Evolutionary conservation across 176 grass and related monocot genomes (phyloP).

Genomic region (Oryza glaberrima): DNA sequence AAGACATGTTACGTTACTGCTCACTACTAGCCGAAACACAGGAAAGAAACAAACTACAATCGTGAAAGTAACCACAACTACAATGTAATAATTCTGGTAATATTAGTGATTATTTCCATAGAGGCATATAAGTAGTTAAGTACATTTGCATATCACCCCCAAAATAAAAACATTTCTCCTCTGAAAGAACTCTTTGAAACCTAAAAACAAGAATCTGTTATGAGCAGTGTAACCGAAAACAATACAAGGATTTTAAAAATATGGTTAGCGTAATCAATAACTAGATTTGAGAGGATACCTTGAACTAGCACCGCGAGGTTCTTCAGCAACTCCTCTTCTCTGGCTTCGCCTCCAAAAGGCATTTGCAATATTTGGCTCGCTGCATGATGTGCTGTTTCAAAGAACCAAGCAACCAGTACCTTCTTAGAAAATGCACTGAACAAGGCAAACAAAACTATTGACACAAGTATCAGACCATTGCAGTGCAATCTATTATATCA

Average conservation of each 20-base stretch:
- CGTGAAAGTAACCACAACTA: conserved; percentile 1
- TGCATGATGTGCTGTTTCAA: conserved; percentile 85
- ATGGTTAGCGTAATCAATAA: conserved; percentile 5
- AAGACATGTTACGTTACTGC: conserved; percentile 19
- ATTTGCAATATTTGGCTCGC: conserved; percentile 97
- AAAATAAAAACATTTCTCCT: conserved; percentile 27
- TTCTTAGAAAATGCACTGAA: conserved; percentile 48
- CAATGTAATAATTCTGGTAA: conserved; percentile 7
- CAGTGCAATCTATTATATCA: conserved; percentile 17
- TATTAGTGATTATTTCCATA: conserved; percentile 14
- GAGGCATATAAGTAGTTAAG: conserved; percentile 1
- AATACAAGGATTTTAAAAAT: conserved; percentile 15
- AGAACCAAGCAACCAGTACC: conserved; percentile 13
- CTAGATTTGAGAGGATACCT: conserved; percentile 57
- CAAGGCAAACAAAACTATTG: conserved; percentile 39
- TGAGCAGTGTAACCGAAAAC: conserved; percentile 15
- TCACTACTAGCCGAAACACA: conserved; percentile 27
- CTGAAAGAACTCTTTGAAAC: conserved; percentile 11
- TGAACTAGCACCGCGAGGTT: conserved; percentile 74
- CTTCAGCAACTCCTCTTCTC: conserved; percentile 82
- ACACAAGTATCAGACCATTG: conserved; percentile 29
- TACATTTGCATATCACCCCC: conserved; percentile 31
- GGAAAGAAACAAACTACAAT: conserved; percentile 23
- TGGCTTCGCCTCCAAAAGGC: conserved; percentile 77
- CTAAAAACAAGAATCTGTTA: conserved; percentile 26